A percentile compares a stretch with the other conserved stretches of the same genome.
These are phyloP conservation scores for Trichoderma erinaceum DNA, from an alignment of 495 filamentous ascomycete genomes.

Conservation along the genomic window DNA sequence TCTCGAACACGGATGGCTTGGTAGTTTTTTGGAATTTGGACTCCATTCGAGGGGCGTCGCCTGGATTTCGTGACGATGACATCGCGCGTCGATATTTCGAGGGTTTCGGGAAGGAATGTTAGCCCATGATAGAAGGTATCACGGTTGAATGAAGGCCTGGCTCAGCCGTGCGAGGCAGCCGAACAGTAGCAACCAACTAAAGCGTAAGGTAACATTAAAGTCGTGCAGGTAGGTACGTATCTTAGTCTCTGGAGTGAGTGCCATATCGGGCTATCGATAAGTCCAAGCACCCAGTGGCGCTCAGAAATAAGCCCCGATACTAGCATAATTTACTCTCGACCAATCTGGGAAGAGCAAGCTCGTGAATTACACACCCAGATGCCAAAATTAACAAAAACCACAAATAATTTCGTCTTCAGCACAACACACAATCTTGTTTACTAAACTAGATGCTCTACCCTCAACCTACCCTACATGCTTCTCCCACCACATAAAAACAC, in stretches of 20 bases:
- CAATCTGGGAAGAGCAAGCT: background rate
- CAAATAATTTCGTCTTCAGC: background rate
- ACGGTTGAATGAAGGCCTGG: background rate
- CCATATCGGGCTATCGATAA: too few species aligned
- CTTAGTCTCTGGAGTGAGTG: too few species aligned
- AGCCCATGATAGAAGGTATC: background rate
- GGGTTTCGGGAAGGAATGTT: background rate
- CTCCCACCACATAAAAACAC: background rate
- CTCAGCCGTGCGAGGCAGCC: background rate
- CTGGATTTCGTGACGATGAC: slow-evolving; percentile 37
- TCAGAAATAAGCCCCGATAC: background rate
- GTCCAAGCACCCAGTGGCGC: background rate
- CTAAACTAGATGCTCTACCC: background rate
- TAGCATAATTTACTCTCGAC: background rate
- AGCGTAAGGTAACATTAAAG: background rate
- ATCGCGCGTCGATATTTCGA: slow-evolving; percentile 23
- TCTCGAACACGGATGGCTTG: slow-evolving; percentile 89
- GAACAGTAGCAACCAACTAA: background rate
- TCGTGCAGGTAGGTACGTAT: too few species aligned
- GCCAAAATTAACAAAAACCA: background rate
- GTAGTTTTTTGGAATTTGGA: slow-evolving; percentile 76
- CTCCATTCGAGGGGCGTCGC: slow-evolving; percentile 75
- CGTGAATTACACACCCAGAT: background rate
- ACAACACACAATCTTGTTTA: background rate
- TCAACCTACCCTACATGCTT: background rate